Percentiles rank a stretch among this genome's conserved stretches.
Conservation (phyloP, 768 basidiomycete species). For the Termitomyces eurrhizus region DNA sequence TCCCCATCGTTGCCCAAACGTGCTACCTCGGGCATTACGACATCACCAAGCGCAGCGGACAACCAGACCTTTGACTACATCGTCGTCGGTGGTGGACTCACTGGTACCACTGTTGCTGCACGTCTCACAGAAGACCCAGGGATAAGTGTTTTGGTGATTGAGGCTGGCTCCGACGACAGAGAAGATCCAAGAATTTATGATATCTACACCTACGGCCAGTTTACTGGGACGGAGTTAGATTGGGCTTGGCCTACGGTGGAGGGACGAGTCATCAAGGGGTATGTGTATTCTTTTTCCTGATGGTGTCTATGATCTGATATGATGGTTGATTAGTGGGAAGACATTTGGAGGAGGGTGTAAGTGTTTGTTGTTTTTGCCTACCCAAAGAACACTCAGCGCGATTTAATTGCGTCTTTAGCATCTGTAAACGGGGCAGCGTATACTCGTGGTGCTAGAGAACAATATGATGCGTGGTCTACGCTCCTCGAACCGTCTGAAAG, state of each 20-base stretch:
- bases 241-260: constrained; percentile 44
- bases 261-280: constrained; percentile 36
- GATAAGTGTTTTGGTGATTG: constrained; percentile 43
- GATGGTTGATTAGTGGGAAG: constrained; percentile 32
- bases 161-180: constrained; percentile 47
- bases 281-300: constrained; percentile 9
- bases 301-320: background rate
- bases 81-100: constrained; percentile 42
- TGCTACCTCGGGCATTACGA: constrained; percentile 28
- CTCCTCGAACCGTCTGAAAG: constrained; percentile 37
- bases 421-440: constrained; percentile 48
- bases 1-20: constrained; percentile 23
- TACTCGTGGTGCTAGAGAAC: constrained; percentile 38
- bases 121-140: constrained; percentile 41
- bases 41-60: constrained; percentile 26
- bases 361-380: constrained; percentile 2
- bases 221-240: constrained; percentile 39
- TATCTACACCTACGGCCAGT: constrained; percentile 38
- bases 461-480: constrained; percentile 40
- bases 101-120: constrained; percentile 46
- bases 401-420: constrained; percentile 18
- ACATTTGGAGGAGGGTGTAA: constrained; percentile 41
- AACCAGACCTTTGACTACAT: constrained; percentile 40
- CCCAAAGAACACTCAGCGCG: background rate
- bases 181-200: constrained; percentile 41